These are phyloP conservation scores for Herpetospermum pedunculosum DNA, from an alignment of 306 rosid species.

Conservation along the genomic window DNA sequence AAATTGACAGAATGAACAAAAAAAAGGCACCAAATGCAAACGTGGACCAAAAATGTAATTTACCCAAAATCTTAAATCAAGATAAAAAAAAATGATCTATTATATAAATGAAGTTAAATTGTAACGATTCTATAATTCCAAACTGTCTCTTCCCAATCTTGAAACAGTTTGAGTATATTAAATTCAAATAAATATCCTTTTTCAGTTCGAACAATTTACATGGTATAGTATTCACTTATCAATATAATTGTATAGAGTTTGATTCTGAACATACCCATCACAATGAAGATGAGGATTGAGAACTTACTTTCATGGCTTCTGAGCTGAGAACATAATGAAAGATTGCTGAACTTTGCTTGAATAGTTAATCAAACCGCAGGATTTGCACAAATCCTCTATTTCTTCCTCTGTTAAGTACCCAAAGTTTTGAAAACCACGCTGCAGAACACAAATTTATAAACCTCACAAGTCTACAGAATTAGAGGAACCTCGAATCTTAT, in stretches of 20 bases:
- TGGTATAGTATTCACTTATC: not conserved
- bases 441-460: constrained; percentile 4
- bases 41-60: too few relatives aligned
- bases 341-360: constrained; percentile 52
- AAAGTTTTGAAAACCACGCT: constrained; percentile 36
- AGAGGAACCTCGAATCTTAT: not conserved
- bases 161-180: not conserved
- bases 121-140: too few relatives aligned
- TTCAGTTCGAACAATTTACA: not conserved
- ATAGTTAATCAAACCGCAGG: constrained; percentile 72
- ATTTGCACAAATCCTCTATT: constrained; percentile 58
- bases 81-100: too few relatives aligned
- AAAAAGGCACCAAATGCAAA: too few relatives aligned
- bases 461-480: not conserved
- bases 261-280: not conserved
- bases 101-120: too few relatives aligned
- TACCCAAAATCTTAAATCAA: too few relatives aligned
- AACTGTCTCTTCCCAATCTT: not conserved
- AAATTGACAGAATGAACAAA: too few relatives aligned
- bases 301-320: constrained; percentile 34
- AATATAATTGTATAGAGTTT: not conserved
- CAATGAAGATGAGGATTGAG: constrained; percentile 10
- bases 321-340: constrained; percentile 76
- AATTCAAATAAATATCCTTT: not conserved
- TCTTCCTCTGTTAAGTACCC: constrained; percentile 46